Evolutionary conservation across 78 protist genomes (phyloP).

Genomic region (Dictyostelium capitatum): DNA sequence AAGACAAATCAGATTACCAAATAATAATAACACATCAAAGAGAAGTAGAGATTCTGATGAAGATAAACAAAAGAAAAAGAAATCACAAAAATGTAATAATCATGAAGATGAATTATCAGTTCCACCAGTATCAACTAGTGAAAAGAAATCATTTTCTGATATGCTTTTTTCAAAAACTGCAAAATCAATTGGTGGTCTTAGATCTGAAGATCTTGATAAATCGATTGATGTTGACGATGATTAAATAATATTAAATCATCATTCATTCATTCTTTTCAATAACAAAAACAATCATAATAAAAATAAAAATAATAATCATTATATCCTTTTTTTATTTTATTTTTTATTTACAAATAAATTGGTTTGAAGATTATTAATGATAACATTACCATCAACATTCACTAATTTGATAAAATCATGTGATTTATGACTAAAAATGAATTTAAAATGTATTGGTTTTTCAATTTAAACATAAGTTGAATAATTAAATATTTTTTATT

Average conservation of each 20-base stretch:
- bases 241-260: too few species aligned
- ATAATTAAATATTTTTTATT: too few species aligned
- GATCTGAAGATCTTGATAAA: background rate
- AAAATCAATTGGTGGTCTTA: background rate
- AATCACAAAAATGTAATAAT: background rate
- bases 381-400: too few species aligned
- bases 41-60: constrained; percentile 2
- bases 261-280: too few species aligned
- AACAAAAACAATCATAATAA: too few species aligned
- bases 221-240: background rate
- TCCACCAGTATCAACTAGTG: background rate
- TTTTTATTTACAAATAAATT: too few species aligned
- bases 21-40: background rate
- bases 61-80: background rate
- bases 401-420: too few species aligned
- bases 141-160: background rate
- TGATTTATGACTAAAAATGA: too few species aligned
- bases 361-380: too few species aligned
- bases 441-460: too few species aligned
- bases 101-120: background rate
- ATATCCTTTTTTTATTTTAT: too few species aligned
- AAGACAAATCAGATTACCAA: background rate
- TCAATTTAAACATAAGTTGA: too few species aligned
- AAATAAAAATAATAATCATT: background rate
- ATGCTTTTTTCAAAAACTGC: background rate